Base-by-base conservation (phyloP, 495 filamentous ascomycete genomes). In the Xylaria nigripes region DNA sequence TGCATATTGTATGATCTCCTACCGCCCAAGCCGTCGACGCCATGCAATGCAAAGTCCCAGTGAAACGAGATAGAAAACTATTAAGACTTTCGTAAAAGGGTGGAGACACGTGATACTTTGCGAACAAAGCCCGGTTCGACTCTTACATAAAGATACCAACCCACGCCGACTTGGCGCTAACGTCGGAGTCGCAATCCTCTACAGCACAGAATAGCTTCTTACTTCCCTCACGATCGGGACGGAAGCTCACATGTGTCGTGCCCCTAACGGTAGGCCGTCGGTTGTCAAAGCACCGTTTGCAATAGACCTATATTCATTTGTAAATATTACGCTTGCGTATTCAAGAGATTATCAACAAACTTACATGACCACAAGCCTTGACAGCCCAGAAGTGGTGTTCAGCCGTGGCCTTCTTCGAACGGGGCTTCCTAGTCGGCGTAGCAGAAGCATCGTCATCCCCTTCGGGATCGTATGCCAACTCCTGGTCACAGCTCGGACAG, bases 371-470 rank as follows among this genome's bases (percentile, higher is more conserved):
- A 52, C 75, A 77, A 3, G 65, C 64, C 58, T 75, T 76, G 25
- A 77, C 63, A 0, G 72, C 73, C 73, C 73, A 77, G 55, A 77
- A 76, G 48, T 75, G 67, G 45, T 77, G 73, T 52, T 76, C 72
- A 32, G 70, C 73, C 15, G 60, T 59, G 32, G 73, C 70, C 56
- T 73, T 76, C 48, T 62, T 67, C 4, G 62, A 67, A 10, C 69
- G 60, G 8, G 60, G 45, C 53, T 68, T 74, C 67, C 70, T 76
- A 6, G 55, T 23, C 0, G 72, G 63, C 15, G 61, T 64, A 1
- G 55, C 21, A 16, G 58, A 44, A 6, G 60, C 55, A 24, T 55
- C 54, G 3, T 49, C 58, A 18, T 59, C 59, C 5, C 49, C 57
- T 23, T 72, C 66, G 8, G 71, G 72, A 34, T 76, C 71, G 41